phyloP scores from a whole-genome alignment of 2,329 filamentous ascomycete genomes.

The Hymenotorrendiella dingleyae region DNA sequence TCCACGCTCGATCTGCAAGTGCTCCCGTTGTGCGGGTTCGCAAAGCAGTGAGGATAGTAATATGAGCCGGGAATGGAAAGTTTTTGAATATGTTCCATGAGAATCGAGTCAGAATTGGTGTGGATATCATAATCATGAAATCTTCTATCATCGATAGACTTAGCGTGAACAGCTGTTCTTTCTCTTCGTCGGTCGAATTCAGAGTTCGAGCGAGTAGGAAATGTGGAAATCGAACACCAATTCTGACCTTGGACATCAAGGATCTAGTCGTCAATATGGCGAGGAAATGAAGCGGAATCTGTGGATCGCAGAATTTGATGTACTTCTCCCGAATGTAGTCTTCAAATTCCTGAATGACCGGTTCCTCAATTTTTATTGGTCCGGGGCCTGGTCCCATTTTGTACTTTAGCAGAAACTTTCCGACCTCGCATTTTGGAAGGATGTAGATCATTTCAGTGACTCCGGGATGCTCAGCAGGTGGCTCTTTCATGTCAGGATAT shows the following conservation, averaged over 20 bases:
- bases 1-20: constrained; percentile 25
- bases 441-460: constrained; percentile 41
- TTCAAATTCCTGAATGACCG: constrained; percentile 28
- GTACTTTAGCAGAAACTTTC: constrained; percentile 8
- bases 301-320: constrained; percentile 34
- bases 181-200: constrained; percentile 10
- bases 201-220: constrained; percentile 6
- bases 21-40: constrained; percentile 16
- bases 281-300: constrained; percentile 32
- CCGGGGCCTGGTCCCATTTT: background rate
- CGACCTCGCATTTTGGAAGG: constrained; percentile 31
- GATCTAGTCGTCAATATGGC: constrained; percentile 14
- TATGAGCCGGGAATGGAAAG: constrained; percentile 28
- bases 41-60: constrained; percentile 27
- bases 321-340: constrained; percentile 34
- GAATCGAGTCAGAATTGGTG: constrained; percentile 21
- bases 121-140: constrained; percentile 25
- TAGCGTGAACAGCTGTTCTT: constrained; percentile 13
- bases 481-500: constrained; percentile 36
- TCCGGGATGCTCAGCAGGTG: constrained; percentile 35
- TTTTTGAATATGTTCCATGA: constrained; percentile 30
- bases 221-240: constrained; percentile 19
- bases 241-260: constrained; percentile 16
- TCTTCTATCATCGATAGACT: constrained; percentile 22
- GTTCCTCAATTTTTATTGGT: constrained; percentile 1